Evolutionary conservation across 2,329 filamentous ascomycete species (phyloP), one percentile per base, ranked within the genome.

Genomic region (Madurella mycetomatis): DNA sequence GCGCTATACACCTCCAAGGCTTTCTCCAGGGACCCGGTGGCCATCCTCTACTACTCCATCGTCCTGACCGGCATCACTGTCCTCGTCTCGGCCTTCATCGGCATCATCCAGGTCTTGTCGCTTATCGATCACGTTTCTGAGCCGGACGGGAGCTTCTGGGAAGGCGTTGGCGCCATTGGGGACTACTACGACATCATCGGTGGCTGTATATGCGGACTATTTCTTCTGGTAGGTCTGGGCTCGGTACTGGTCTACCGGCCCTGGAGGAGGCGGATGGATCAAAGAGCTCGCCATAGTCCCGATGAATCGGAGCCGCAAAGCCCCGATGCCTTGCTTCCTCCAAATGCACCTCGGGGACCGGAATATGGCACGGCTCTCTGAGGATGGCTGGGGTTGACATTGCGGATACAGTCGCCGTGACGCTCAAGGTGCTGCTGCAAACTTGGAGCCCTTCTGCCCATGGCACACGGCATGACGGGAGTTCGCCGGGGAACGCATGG

Each of bases 41-140:
- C 92, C 0, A 92, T 96, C 45, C 74, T 96, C 1, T 97, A 97
- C 73, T 97, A 96, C 72, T 95, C 90, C 12, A 88, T 92, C 61
- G 87, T 95, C 0, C 78, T 96, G 30, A 96, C 90, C 0, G 83
- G 81, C 2, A 82, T 96, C 49, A 96, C 91, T 0, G 87, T 96
- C 19, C 73, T 88, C 4, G 90, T 95, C 0, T 90, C 91, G 1
- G 81, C 90, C 2, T 86, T 94, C 30, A 95, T 97, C 62, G 92
- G 92, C 18, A 76, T 87, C 15, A 80, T 97, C 19, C 94, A 99
- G 69, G 74, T 96, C 0, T 75, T 97, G 11, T 90, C 85, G 1
- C 76, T 97, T 9, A 78, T 90, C 1, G 76, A 89, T 51, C 90
- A 92, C 64, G 85, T 92, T 0, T 86, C 87, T 0, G 77, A 87